Conservation (phyloP, 2,329 filamentous ascomycete species). For the Botrytis sinoallii region DNA sequence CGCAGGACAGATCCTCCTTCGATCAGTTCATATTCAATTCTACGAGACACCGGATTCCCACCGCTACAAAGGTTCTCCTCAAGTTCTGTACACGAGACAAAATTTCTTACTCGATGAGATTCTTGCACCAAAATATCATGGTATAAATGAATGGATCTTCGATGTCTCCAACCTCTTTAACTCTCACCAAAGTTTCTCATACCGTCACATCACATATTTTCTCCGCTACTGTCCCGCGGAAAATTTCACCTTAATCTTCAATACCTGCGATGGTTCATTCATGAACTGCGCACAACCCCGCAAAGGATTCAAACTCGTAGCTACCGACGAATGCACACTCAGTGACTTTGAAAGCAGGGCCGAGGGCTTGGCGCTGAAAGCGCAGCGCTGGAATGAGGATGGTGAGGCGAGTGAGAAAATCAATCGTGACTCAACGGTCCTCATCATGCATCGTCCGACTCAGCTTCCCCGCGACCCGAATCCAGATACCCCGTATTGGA, state of each 20-base stretch:
- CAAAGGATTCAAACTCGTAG: neutral
- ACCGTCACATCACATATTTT: neutral
- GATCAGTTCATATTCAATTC: neutral
- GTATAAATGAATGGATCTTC: neutral
- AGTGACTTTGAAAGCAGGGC: rapidly evolving
- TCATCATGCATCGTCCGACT: neutral
- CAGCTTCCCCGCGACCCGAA: neutral
- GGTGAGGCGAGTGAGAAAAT: neutral
- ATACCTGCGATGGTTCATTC: neutral
- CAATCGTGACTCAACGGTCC: neutral
- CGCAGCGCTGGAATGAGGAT: neutral
- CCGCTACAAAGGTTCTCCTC: neutral
- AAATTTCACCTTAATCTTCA: neutral
- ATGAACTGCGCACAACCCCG: neutral
- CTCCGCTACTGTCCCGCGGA: neutral
- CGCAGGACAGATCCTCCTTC: neutral
- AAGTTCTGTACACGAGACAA: neutral
- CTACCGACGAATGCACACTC: neutral
- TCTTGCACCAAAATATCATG: neutral
- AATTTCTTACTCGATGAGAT: neutral
- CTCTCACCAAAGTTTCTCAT: neutral
- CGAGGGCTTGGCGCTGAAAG: rapidly evolving
- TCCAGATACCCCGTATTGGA: neutral
- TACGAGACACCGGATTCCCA: neutral
- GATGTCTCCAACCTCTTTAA: neutral